Conservation (phyloP, 257 asterid genomes). For the Verbascum thapsus region DNA sequence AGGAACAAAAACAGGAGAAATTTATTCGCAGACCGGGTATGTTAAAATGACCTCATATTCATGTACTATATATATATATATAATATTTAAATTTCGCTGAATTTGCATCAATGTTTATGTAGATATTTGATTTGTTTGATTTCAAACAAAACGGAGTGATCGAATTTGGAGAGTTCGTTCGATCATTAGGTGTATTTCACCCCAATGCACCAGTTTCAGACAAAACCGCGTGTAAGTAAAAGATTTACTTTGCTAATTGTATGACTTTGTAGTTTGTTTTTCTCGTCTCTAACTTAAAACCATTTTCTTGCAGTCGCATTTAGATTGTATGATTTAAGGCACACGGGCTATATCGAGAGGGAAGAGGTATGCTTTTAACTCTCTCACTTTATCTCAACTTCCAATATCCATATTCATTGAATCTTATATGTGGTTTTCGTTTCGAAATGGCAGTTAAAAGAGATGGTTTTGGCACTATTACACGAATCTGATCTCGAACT, state of each 20-base stretch:
- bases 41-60: constrained; percentile 1
- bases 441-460: constrained; percentile 58
- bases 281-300: constrained; percentile 13
- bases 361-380: constrained; percentile 54
- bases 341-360: constrained; percentile 77
- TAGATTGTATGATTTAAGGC: constrained; percentile 75
- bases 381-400: neutral
- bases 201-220: constrained; percentile 67
- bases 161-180: constrained; percentile 87
- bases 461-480: constrained; percentile 88
- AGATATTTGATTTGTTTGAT: constrained; percentile 84
- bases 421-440: neutral
- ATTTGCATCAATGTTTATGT: constrained; percentile 18
- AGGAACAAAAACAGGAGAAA: constrained; percentile 67
- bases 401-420: neutral
- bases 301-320: constrained; percentile 67
- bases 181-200: constrained; percentile 80
- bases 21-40: constrained; percentile 86
- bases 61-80: neutral
- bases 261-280: neutral
- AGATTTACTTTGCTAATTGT: neutral
- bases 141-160: constrained; percentile 74
- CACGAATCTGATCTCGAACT: constrained; percentile 84
- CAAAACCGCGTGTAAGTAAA: constrained; percentile 64
- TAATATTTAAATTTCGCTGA: neutral